Base-by-base conservation (phyloP, 192 early-diverging fungal genomes). In the Coemansia reversa region DNA sequence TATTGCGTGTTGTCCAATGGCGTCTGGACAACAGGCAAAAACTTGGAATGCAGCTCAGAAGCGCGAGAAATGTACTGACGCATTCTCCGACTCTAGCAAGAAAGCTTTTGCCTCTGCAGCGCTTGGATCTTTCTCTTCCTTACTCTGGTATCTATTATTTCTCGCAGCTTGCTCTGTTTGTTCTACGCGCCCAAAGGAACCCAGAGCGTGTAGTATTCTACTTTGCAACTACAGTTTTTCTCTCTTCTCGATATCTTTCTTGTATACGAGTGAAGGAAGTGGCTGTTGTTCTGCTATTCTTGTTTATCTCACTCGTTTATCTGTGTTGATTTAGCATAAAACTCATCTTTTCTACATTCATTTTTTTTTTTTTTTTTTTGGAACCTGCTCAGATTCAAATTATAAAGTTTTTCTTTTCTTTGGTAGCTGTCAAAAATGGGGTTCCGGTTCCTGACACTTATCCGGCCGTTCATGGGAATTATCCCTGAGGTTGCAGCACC, bases 391-490 rank as follows among this genome's bases (percentile, higher is more conserved):
- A 0, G 12, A 45, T 45, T 45, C 39, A 45, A 16, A 16, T 12
- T 45, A 45, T 45, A 27, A 27, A 27, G 27, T 14, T 11, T 11
- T 39, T 9, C 8, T 11, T 9, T 39, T 12, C 5, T 9, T 51
- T 27, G 27, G 27, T 27, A 23, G 51, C 25, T 33, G 45, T 5
- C 28, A 54, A 28, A 48, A 55, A 81, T 81, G 78, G 78, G 78
- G 51, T 81, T 98, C 83, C 92, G 95, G 67, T 86, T 99, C 56
- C 87, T 99, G 63, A 92, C 97, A 84, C 86, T 98, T 66, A 89
- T 99, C 77, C 81, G 89, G 88, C 98, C 98, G 5, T 99, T 98
- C 72, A 95, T 99, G 88, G 90, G 91, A 57, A 84, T 96, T 60
- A 91, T 99, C 85, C 98, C 98, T 32, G 98, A 99, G 87, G 93